Evolutionary conservation across 257 asterid genomes (phyloP), one percentile per base, ranked within the genome.

Genomic region (Capsicum rhomboideum): DNA sequence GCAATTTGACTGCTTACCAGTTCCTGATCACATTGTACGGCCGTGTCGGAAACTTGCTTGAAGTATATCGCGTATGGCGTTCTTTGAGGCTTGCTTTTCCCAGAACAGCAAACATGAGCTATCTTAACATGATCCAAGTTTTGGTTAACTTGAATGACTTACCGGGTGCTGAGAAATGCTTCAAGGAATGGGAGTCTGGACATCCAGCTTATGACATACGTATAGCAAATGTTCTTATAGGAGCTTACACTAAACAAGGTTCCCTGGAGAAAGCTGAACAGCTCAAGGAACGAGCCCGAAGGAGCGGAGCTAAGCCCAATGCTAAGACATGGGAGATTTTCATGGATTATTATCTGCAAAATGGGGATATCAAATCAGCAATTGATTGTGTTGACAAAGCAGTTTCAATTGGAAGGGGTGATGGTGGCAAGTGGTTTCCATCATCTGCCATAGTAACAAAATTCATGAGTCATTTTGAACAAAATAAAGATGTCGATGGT

Each of bases 121-220:
- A 93, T 89, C 91, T 97, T 78, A 95, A 97, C 87, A 93, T 97
- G 98, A 97, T 93, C 66, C 97, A 91, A 58, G 94, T 90, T 71
- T 83, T 97, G 89, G 95, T 95, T 66, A 93, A 91, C 63, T 86
- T 93, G 87, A 89, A 97, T 66, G 99, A 97, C 89, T 63, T 95
- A 82, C 97, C 98, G 6, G 98, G 98, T 84, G 98, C 99, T 5
- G 98, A 94, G 91, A 93, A 93, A 87, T 97, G 97, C 87, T 95
- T 90, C 88, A 88, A 86, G 80, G 99, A 96, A 83, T 97, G 98
- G 98, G 89, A 88, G 72, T 87, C 92, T 42, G 90, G 85, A 34
- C 83, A 83, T 85, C 83, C 93, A 40, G 87, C 86, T 66, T 93
- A 90, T 82, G 99, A 97, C 85, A 90, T 95, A 54, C 98, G 98